Conservation (phyloP, 768 basidiomycete species). For the Lepiota venenata region DNA sequence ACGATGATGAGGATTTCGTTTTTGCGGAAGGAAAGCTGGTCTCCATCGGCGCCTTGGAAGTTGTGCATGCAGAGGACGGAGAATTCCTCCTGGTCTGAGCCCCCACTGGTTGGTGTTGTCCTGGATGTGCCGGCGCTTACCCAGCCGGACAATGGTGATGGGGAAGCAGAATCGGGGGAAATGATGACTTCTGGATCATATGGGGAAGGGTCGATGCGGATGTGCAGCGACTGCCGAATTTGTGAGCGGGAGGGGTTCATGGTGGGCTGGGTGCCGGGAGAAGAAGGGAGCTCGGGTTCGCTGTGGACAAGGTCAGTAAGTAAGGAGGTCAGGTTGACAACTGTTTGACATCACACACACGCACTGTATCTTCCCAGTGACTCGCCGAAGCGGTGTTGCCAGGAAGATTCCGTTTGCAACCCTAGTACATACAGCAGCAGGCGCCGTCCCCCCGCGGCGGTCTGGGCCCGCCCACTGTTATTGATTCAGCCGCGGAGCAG, state of each 20-base stretch:
- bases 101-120: slow-evolving; percentile 27
- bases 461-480: no score
- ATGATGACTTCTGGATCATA: slow-evolving; percentile 21
- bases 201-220: slow-evolving; percentile 34
- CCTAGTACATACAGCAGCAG: not conserved
- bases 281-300: not conserved
- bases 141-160: slow-evolving; percentile 27
- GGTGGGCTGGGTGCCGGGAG: slow-evolving; percentile 9
- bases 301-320: not conserved
- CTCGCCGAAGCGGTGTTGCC: slow-evolving; percentile 1
- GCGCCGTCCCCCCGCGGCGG: no score
- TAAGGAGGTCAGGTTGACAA: slow-evolving; percentile 2
- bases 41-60: slow-evolving; percentile 58
- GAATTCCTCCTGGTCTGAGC: slow-evolving; percentile 34
- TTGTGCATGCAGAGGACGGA: slow-evolving; percentile 67
- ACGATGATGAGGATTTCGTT: slow-evolving; percentile 69
- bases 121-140: slow-evolving; percentile 20
- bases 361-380: not conserved
- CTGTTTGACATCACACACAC: slow-evolving; percentile 8
- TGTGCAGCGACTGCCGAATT: slow-evolving; percentile 36
- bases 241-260: slow-evolving; percentile 33
- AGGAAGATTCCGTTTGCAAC: slow-evolving; percentile 9
- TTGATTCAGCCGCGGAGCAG: no score
- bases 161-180: slow-evolving; percentile 29
- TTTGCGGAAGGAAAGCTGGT: slow-evolving; percentile 59